A percentile compares a stretch with the other conserved stretches of the same genome.
Conservation (phyloP, 306 rosid genomes). For the Pyrus pyrifolia region DNA sequence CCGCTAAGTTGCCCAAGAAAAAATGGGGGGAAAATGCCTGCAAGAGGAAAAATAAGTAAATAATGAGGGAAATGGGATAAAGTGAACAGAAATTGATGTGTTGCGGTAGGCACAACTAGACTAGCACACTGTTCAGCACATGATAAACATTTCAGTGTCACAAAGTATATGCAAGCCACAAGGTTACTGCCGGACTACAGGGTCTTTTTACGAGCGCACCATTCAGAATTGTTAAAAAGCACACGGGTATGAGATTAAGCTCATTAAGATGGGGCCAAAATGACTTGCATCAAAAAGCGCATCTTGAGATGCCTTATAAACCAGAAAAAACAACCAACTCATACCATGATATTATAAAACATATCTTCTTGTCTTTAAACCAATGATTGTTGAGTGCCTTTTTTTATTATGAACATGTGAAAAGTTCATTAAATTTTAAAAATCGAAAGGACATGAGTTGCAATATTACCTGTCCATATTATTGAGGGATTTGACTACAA, state of each 20-base stretch:
- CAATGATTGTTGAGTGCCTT: neutral
- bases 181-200: neutral
- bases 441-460: neutral
- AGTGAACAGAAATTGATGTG: neutral
- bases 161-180: neutral
- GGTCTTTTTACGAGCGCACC: neutral
- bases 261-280: neutral
- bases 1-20: conserved; percentile 20
- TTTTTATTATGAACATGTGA: neutral
- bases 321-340: neutral
- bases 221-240: neutral
- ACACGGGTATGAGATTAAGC: neutral
- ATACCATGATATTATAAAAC: neutral
- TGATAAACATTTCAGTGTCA: neutral
- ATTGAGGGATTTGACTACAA: neutral
- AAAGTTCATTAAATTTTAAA: too few species aligned
- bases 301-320: neutral
- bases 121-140: neutral
- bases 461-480: neutral
- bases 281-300: neutral
- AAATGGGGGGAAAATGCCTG: conserved; percentile 29
- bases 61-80: neutral
- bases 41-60: conserved; percentile 5
- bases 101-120: neutral
- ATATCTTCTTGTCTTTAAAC: neutral